Base-by-base conservation (phyloP, 169 alveolate species). In the Eimeria mitis region DNA sequence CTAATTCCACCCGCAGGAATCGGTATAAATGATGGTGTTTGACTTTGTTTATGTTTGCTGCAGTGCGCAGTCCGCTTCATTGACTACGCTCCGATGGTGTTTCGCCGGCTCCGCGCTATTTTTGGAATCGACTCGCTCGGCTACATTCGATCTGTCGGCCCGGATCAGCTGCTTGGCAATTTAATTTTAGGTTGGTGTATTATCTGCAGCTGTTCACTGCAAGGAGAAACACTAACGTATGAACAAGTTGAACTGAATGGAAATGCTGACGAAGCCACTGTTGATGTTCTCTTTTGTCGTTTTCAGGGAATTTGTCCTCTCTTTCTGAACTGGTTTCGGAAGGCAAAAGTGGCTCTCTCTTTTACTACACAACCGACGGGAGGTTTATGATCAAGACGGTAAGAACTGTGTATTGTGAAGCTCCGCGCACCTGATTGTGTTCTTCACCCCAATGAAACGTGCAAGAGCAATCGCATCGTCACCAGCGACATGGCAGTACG, bases 321-420 rank as follows among this genome's bases (percentile, higher is more conserved):
- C 97, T 99, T 78, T 98, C 99, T 63, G 99, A 99, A 96, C 96
- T 98, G 78, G 98, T 98, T 73, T 97, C 99, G 16, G 99, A 99
- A 94, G 99, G 99, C 23, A 98, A 98, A 94, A 98, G 99, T 95
- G 99, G 99, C 23, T 98, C 99, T 21, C 98, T 99, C 91, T 99
- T 99, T 95, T 99, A 99, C 97, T 99, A 98, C 96, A 98, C 99
- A 1, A 98, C 99, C 31, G 97, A 97, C 70, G 97, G 97, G 16
- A 71, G 89, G 75, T 97, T 92, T 84, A 75, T 97, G 96, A 88
- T 95, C 85, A 95, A 97, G 87, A 95, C 97, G 0, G 96, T 95
- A 34, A 47, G 95, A 40, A 19, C n/a, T 56, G 78, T 70, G 16
- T 31, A 37, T 9, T 31, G 37, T 16, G 34, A 92, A 83, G 85